These are phyloP conservation scores for Penicillium verrucosum DNA, from an alignment of 2,329 filamentous ascomycete species.

Conservation along the genomic window DNA sequence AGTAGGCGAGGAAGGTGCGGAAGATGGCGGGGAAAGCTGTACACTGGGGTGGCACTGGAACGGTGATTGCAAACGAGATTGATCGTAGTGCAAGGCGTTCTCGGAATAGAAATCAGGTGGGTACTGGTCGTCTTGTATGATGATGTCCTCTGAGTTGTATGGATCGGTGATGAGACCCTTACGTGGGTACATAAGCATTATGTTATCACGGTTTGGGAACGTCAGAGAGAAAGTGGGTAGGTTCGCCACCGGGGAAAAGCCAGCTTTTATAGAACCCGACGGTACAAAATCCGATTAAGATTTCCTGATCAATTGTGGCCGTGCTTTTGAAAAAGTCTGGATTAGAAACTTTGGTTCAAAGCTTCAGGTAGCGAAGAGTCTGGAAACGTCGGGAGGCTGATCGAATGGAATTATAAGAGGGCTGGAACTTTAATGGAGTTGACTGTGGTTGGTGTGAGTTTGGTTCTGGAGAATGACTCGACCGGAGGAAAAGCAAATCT, in stretches of 20 bases:
- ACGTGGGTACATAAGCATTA: constrained; percentile 44
- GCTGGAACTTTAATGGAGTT: constrained; percentile 16
- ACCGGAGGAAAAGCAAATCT: constrained; percentile 13
- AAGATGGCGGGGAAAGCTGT: constrained; percentile 36
- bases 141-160: constrained; percentile 32
- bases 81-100: constrained; percentile 26
- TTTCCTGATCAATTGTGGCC: constrained; percentile 21
- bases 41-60: constrained; percentile 36
- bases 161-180: constrained; percentile 44
- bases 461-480: constrained; percentile 22
- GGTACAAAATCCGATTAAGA: constrained; percentile 28
- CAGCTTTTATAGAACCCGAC: constrained; percentile 28
- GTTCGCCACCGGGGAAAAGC: constrained; percentile 32
- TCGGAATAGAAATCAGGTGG: constrained; percentile 32
- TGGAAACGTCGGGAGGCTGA: constrained; percentile 31
- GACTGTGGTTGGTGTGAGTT: constrained; percentile 9
- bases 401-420: constrained; percentile 10
- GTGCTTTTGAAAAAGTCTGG: constrained; percentile 11
- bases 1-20: constrained; percentile 34
- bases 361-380: constrained; percentile 25
- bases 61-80: constrained; percentile 31
- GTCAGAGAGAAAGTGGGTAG: constrained; percentile 25
- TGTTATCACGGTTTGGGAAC: constrained; percentile 30
- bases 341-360: constrained; percentile 5
- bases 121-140: constrained; percentile 41